phyloP scores from a whole-genome alignment of 2,329 filamentous ascomycete genomes.

The Penicillium palitans region DNA sequence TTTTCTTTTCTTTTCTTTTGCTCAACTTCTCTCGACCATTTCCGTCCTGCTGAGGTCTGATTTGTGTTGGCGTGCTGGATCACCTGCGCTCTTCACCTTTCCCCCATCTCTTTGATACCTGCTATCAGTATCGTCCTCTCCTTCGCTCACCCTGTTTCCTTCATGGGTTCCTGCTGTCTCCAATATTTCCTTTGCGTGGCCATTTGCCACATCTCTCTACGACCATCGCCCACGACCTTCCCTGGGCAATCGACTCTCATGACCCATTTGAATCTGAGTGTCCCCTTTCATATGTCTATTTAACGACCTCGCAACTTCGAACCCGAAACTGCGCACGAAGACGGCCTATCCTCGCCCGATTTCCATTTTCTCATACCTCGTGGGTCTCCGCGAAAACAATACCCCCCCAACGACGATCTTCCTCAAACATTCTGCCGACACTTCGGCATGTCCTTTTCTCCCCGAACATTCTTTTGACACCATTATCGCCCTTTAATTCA shows the following conservation, averaged over 20 bases:
- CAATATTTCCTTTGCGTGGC: slow-evolving; percentile 13
- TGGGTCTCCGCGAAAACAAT: slow-evolving; percentile 4
- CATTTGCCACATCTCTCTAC: slow-evolving; percentile 20
- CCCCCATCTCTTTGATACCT: slow-evolving; percentile 8
- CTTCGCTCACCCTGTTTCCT: slow-evolving; percentile 12
- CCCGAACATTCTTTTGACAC: slow-evolving; percentile 10
- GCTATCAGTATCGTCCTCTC: slow-evolving; percentile 22
- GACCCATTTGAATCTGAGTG: slow-evolving; percentile 9
- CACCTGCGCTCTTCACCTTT: slow-evolving; percentile 12
- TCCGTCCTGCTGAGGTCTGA: not conserved
- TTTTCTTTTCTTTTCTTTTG: slow-evolving; percentile 9
- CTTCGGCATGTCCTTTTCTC: slow-evolving; percentile 15
- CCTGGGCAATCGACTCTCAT: slow-evolving; percentile 4
- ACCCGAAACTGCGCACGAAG: slow-evolving; percentile 4
- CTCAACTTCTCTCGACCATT: slow-evolving; percentile 18
- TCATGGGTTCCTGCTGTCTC: not conserved
- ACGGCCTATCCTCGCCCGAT: slow-evolving; percentile 8
- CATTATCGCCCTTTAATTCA: slow-evolving; percentile 36
- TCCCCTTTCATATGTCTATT: slow-evolving; percentile 15
- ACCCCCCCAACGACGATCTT: slow-evolving; percentile 3
- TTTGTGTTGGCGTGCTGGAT: slow-evolving; percentile 2
- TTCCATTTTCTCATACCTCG: not conserved
- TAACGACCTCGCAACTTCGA: slow-evolving; percentile 19
- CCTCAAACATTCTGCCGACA: slow-evolving; percentile 6
- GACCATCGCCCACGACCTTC: slow-evolving; percentile 20